A percentile compares a stretch with the other conserved stretches of the same genome.
Evolutionary conservation across 805 yeast species (phyloP).

Genomic region (Kodamaea kaohsiungensis): DNA sequence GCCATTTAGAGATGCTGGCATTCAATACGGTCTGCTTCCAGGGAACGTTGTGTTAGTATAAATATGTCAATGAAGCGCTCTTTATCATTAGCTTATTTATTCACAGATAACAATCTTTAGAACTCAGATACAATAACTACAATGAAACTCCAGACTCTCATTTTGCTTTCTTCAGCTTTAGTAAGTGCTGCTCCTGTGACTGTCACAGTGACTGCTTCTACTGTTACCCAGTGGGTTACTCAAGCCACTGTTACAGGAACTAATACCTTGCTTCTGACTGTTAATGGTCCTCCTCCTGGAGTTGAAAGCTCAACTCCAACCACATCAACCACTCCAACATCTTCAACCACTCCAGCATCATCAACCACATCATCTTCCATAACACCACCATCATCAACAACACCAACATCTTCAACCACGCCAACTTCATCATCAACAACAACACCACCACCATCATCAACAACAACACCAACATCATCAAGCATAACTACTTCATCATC

Average conservation of each 20-base stretch:
- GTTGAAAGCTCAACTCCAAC: neutral
- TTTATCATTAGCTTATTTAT: neutral
- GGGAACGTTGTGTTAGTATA: neutral
- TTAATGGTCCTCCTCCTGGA: neutral
- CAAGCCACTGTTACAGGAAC: neutral
- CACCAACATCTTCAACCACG: conserved; percentile 7
- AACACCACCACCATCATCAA: neutral
- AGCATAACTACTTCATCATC: neutral
- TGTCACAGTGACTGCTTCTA: neutral
- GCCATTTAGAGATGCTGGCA: neutral
- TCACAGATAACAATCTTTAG: neutral
- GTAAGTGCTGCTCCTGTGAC: neutral
- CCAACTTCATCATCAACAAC: neutral
- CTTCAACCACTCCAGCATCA: neutral
- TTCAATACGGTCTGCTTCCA: neutral
- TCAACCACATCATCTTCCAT: no score
- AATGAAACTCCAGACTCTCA: conserved; percentile 1
- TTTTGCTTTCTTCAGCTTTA: neutral
- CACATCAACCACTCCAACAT: neutral
- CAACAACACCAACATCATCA: neutral
- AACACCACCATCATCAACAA: neutral
- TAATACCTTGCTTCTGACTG: neutral
- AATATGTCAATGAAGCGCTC: neutral
- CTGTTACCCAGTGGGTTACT: neutral
- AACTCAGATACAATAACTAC: neutral